These are phyloP conservation scores for Carex cristatella DNA, from an alignment of 176 grass and related monocot species.

Conservation along the genomic window DNA sequence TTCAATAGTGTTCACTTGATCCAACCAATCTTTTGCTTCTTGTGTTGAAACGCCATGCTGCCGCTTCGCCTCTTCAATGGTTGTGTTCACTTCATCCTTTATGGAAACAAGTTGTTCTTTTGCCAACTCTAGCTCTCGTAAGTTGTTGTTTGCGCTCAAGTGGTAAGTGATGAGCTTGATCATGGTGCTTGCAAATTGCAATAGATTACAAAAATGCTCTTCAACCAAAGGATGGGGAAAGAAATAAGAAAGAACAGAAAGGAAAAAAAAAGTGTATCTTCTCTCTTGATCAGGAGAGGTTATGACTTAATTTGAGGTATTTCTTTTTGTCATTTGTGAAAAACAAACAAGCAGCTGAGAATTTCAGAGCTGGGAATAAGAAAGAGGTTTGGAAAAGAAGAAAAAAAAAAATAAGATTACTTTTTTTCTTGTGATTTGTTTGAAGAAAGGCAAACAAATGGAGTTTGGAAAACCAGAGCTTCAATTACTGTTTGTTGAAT, in stretches of 20 bases:
- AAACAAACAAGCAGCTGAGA: not conserved
- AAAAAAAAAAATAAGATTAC: not conserved
- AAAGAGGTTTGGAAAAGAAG: not conserved
- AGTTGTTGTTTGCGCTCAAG: not conserved
- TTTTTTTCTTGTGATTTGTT: not conserved
- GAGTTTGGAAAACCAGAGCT: too few relatives aligned
- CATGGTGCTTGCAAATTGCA: conserved; percentile 8
- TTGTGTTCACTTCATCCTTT: conserved; percentile 12
- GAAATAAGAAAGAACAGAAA: not conserved
- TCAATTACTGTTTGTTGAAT: too few relatives aligned
- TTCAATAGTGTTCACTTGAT: not conserved
- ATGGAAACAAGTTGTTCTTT: not conserved
- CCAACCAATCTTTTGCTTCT: conserved; percentile 20
- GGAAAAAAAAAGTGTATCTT: not conserved
- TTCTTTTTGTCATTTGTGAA: conserved; percentile 4
- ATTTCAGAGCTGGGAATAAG: not conserved
- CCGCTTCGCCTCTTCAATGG: not conserved
- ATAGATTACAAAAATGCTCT: not conserved
- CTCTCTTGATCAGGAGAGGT: not conserved
- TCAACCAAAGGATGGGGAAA: not conserved
- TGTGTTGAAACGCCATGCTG: not conserved
- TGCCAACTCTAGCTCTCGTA: not conserved
- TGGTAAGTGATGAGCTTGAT: not conserved
- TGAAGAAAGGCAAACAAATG: too few relatives aligned
- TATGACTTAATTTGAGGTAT: not conserved